Conservation (phyloP, 2,329 filamentous ascomycete species). For the Spiromastix sp. region DNA sequence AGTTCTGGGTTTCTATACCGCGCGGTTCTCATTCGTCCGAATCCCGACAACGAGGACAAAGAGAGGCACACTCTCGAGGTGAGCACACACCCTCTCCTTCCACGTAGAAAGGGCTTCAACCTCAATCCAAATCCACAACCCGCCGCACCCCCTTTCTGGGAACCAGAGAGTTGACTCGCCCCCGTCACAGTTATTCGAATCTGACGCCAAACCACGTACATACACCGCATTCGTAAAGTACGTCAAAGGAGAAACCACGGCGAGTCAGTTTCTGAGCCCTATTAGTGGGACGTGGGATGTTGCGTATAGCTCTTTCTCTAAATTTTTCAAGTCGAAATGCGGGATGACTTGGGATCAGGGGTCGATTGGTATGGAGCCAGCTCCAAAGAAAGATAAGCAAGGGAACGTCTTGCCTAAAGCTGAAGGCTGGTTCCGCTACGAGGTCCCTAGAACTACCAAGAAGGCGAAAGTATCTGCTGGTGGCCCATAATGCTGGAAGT, state of each 20-base stretch:
- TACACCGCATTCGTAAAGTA: slow-evolving; percentile 52
- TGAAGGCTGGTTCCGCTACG: slow-evolving; percentile 24
- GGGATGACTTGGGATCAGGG: slow-evolving; percentile 49
- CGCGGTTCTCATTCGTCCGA: slow-evolving; percentile 48
- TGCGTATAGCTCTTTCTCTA: slow-evolving; percentile 43
- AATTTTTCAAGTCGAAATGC: slow-evolving; percentile 49
- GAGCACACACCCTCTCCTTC: too few relatives aligned
- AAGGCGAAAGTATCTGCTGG: slow-evolving; percentile 11
- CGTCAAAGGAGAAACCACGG: slow-evolving; percentile 20
- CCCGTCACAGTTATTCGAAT: slow-evolving; percentile 63
- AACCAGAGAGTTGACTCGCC: too few relatives aligned
- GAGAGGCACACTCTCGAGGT: slow-evolving; percentile 54
- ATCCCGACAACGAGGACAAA: slow-evolving; percentile 37
- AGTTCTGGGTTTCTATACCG: slow-evolving; percentile 52
- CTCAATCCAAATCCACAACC: too few relatives aligned
- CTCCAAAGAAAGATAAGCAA: slow-evolving; percentile 15
- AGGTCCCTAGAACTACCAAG: slow-evolving; percentile 15
- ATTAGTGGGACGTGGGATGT: slow-evolving; percentile 20
- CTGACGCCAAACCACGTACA: slow-evolving; percentile 45
- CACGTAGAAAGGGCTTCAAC: too few relatives aligned
- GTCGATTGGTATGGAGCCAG: slow-evolving; percentile 10
- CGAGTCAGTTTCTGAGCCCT: slow-evolving; percentile 24
- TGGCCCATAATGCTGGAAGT: too few relatives aligned
- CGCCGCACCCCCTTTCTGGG: too few relatives aligned
- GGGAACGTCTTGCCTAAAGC: slow-evolving; percentile 17